Base-by-base conservation (phyloP, 2,329 filamentous ascomycete species). In the Monilinia polystroma region DNA sequence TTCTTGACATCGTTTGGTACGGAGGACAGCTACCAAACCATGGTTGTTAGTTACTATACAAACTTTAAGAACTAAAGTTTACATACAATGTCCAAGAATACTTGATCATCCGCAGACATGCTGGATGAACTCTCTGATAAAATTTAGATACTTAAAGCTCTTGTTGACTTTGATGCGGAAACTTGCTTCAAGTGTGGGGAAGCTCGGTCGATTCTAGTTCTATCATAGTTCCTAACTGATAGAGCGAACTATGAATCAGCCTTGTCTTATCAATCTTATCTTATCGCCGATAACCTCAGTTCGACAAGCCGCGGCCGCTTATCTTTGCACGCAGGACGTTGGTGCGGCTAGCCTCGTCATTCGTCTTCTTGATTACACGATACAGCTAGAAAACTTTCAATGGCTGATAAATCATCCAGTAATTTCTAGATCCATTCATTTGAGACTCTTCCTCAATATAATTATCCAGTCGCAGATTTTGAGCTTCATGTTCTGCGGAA, bases 31-130 rank as follows among this genome's bases (percentile, higher is more conserved):
- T 87, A 70, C 58, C 12, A 32, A 56, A 16, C 32, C 16, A 58
- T 45, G 64, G 63, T 53, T 59, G 49, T 65, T 16, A 68, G 16
- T 51, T 26, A 26, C 54, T 54, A 16, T 47, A 54, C 3, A 5
- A 23, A 11, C 7, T 45, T 54, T 20, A 16, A 20, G 49, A 29
- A 18, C 1, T 20, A 58, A 52, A 56, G 26, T 16, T n/a, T 70
- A 76, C 88, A 82, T 80, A 93, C 90, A 76, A 90, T 83, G 79
- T 92, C 90, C 71, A 92, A 80, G 76, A 93, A 90, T 74, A 90
- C 87, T 80, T 92, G 88, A 76, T 92, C 90, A 77, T 93, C 90
- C 76, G 86, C 87, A 72, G 90, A 89, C 91, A 94, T 94, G 72
- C 75, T 84, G 78, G 64, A 56, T 35, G 12, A 1, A 1, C 16